Evolutionary conservation across 495 filamentous ascomycete genomes (phyloP), one percentile per base, ranked within the genome.

Genomic region (Cryomyces minteri): DNA sequence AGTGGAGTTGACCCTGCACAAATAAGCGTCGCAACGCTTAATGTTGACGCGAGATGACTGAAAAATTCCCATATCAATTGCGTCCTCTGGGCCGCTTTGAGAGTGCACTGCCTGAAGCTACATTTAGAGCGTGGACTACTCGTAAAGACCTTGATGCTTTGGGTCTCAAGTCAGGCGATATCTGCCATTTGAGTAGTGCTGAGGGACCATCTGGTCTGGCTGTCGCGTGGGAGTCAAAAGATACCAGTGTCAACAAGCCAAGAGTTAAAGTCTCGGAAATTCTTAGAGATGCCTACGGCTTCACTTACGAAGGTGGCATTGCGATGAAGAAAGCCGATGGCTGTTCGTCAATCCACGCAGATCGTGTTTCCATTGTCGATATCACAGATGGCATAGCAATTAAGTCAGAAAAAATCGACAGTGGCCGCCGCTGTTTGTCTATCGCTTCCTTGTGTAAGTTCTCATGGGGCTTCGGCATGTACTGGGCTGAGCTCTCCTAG

Each of bases 61-160:
- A 10, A 1, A 14, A 9, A 38, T 38, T 14, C 3, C 34, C 9
- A 38, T 10, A 10, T 9, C 34, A 38, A 14, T 7, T 37, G 34
- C 34, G 34, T 37, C 34, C 34, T 37, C 34, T 37, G 34, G 7
- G 12, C 7, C 9, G 39, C 9, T 18, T 18, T 18, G 18, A 6
- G 9, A 18, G 18, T 6, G 7, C 33, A n/a, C 6, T n/a, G 72
- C 46, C 62, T 65, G 49, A 70, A 58, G 73, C 75, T 56, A 67
- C 70, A 8, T 80, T 82, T 51, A 70, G 78, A 33, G 61, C 88
- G 40, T 74, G 81, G 52, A 64, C 88, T 14, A 74, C 74, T n/a
- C 67, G 70, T 36, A 72, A 79, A 9, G 72, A 72, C 28, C 62
- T 88, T 7, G 67, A 75, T 40, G 58, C 66, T 31, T 63, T 83